Conservation (phyloP, 2,329 filamentous ascomycete species). For the Xylariaceae sp. region DNA sequence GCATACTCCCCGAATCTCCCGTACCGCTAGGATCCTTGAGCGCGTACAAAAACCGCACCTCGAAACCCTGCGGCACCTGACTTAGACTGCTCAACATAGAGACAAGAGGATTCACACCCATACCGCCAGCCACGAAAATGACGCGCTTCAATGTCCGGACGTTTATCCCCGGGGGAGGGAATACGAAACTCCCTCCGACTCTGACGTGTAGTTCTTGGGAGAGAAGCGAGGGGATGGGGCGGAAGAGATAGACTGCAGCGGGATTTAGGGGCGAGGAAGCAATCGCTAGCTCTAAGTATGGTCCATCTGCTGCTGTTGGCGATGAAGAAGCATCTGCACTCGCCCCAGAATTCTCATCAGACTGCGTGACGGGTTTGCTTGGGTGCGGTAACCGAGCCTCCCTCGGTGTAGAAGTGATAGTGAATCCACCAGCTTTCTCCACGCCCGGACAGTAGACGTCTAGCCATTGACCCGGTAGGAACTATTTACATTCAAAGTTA, state of each 20-base stretch:
- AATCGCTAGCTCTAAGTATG: conserved; percentile 73
- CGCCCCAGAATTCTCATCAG: not conserved
- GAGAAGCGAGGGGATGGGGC: conserved; percentile 49
- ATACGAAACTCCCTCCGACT: conserved; percentile 77
- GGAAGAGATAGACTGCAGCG: conserved; percentile 74
- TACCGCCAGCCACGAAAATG: conserved; percentile 75
- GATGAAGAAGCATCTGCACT: not conserved
- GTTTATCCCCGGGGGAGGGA: conserved; percentile 58
- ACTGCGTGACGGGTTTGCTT: not conserved
- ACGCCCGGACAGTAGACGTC: conserved; percentile 73
- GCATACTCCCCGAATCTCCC: conserved; percentile 32
- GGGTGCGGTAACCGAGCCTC: conserved; percentile 37
- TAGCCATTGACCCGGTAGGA: conserved; percentile 82
- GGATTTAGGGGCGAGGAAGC: conserved; percentile 69
- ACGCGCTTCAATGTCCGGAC: conserved; percentile 48
- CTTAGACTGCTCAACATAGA: conserved; percentile 54
- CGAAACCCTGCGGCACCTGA: conserved; percentile 17
- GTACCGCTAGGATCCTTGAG: conserved; percentile 33
- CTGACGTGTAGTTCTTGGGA: conserved; percentile 60
- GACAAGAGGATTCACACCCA: conserved; percentile 77
- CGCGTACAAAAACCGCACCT: conserved; percentile 63
- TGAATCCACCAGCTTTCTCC: conserved; percentile 76
- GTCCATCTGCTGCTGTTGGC: not conserved
- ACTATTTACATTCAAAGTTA: conserved; percentile 47
- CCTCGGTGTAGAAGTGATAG: conserved; percentile 73